These are phyloP conservation scores for Aureobasidium sp. DNA, from an alignment of 2,329 filamentous ascomycete genomes.

Conservation along the genomic window DNA sequence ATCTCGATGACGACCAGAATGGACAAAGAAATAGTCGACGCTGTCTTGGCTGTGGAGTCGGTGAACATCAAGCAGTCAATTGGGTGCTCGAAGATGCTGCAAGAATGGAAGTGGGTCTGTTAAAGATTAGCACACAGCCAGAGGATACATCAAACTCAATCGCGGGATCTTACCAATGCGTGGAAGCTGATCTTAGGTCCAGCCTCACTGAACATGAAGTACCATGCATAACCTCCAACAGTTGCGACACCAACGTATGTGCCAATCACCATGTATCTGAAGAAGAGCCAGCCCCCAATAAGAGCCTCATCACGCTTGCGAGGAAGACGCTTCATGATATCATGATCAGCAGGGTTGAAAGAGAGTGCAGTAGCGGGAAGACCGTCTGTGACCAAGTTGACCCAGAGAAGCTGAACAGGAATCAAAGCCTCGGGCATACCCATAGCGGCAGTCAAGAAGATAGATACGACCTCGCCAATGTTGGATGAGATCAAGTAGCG, in stretches of 20 bases:
- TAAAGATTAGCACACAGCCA: constrained; percentile 15
- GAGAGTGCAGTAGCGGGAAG: constrained; percentile 91
- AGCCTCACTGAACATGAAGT: constrained; percentile 92
- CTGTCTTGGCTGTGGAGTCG: constrained; percentile 77
- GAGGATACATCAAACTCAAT: not conserved
- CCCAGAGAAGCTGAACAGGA: constrained; percentile 95
- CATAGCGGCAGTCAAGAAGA: constrained; percentile 91
- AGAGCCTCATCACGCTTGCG: constrained; percentile 88
- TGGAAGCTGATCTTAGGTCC: constrained; percentile 89
- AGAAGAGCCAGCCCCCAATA: constrained; percentile 92
- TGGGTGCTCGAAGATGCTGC: constrained; percentile 74
- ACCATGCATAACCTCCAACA: constrained; percentile 98
- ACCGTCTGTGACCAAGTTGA: constrained; percentile 96
- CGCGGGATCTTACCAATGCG: constrained; percentile 56
- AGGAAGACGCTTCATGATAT: constrained; percentile 90
- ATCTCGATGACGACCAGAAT: constrained; percentile 96
- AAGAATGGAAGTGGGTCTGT: constrained; percentile 82
- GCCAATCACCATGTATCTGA: constrained; percentile 94
- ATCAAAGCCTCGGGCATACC: constrained; percentile 98
- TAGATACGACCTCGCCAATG: constrained; percentile 97
- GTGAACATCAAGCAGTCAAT: constrained; percentile 90
- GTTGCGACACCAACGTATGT: constrained; percentile 92
- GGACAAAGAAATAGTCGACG: constrained; percentile 86
- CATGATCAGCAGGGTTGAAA: constrained; percentile 97
- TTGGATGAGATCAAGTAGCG: constrained; percentile 98